A percentile compares a stretch with the other conserved stretches of the same genome.
Conservation (phyloP, 805 yeast genomes). For the Hanseniaspora singularis region DNA sequence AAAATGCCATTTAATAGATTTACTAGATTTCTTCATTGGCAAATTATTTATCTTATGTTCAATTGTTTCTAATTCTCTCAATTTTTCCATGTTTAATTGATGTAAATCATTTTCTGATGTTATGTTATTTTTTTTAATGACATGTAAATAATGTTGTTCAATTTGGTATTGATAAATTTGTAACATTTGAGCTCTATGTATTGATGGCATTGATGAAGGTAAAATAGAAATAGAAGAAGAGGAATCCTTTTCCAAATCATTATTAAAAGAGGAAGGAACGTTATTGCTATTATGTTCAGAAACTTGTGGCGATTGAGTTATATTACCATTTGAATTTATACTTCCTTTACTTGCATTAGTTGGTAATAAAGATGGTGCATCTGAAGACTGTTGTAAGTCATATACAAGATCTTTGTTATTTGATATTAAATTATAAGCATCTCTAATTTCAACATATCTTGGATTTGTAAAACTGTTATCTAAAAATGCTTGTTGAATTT, state of each 20-base stretch:
- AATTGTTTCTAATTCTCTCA: slow-evolving; percentile 13
- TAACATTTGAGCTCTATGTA: slow-evolving; percentile 83
- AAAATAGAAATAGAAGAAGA: slow-evolving; percentile 78
- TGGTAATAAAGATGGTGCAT: no score
- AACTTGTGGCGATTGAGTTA: slow-evolving; percentile 30
- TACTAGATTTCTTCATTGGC: slow-evolving; percentile 50
- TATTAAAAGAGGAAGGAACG: slow-evolving; percentile 15
- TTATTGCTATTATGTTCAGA: slow-evolving; percentile 13
- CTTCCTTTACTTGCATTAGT: no score
- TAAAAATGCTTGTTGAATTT: slow-evolving; percentile 56
- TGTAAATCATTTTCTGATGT: slow-evolving; percentile 27
- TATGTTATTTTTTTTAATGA: slow-evolving; percentile 21
- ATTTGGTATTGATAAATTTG: slow-evolving; percentile 24
- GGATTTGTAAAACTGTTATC: slow-evolving; percentile 37
- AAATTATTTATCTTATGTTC: slow-evolving; percentile 12
- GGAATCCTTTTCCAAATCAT: slow-evolving; percentile 26
- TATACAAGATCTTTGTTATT: slow-evolving; percentile 63
- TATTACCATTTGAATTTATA: slow-evolving; percentile 52
- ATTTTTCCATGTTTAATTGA: slow-evolving; percentile 39
- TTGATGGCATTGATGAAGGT: slow-evolving; percentile 88
- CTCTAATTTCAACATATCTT: slow-evolving; percentile 61
- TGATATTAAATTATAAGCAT: slow-evolving; percentile 71
- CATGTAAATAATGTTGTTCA: slow-evolving; percentile 9
- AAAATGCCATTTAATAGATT: slow-evolving; percentile 88
- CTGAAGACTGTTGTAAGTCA: slow-evolving; percentile 46